A percentile compares a stretch with the other conserved stretches of the same genome.
These are phyloP conservation scores for Paramecium pentaurelia DNA, from an alignment of 73 alveolate species.

Conservation along the genomic window DNA sequence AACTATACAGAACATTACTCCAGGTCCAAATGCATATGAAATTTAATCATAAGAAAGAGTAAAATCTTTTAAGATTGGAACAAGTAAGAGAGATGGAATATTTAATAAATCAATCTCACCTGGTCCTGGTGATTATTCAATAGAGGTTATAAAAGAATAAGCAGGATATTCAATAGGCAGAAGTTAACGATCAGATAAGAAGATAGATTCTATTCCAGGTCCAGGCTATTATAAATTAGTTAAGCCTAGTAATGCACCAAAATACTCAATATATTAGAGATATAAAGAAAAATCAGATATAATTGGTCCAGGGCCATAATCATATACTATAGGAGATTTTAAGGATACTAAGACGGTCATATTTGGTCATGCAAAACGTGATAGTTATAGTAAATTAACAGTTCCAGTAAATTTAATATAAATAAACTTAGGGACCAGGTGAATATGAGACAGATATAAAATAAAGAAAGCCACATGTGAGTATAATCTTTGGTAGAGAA, in stretches of 20 bases:
- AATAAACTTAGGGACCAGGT: background rate
- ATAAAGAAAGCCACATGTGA: background rate
- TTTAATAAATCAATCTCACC: background rate
- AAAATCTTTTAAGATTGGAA: background rate
- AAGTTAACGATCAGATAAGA: background rate
- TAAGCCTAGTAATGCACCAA: background rate
- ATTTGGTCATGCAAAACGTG: conserved; percentile 5
- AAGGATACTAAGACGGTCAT: background rate
- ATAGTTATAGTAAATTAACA: background rate
- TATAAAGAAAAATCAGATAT: background rate
- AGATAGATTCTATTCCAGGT: background rate
- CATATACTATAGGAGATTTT: background rate
- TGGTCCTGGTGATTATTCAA: background rate
- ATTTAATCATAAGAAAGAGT: background rate
- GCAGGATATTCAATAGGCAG: background rate
- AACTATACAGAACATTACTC: background rate
- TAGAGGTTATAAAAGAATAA: background rate
- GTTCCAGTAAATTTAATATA: background rate
- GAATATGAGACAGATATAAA: background rate
- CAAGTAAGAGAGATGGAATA: background rate
- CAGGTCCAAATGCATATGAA: conserved; percentile 13
- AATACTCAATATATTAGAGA: background rate
- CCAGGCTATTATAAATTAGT: background rate
- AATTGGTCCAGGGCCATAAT: conserved; percentile 19
- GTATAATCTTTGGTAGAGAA: background rate